phyloP scores from a whole-genome alignment of 768 basidiomycete genomes.

The Phylloporus scabripes region DNA sequence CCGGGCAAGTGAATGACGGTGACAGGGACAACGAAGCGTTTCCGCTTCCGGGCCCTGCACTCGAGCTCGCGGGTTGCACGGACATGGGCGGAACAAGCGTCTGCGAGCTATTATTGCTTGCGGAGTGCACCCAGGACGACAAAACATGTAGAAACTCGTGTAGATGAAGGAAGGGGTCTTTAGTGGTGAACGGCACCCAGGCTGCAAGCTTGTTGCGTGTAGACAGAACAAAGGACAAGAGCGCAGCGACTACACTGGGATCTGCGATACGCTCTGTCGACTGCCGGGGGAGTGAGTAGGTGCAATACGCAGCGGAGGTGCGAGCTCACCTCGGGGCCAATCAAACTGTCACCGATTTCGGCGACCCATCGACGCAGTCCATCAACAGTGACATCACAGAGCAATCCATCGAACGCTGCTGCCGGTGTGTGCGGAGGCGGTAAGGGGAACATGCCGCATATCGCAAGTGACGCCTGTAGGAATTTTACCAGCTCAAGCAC shows the following conservation, averaged over 20 bases:
- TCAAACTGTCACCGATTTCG: constrained; percentile 56
- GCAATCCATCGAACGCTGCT: constrained; percentile 51
- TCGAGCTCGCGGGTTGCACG: constrained; percentile 12
- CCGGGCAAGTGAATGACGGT: constrained; percentile 2
- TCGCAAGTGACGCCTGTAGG: constrained; percentile 61
- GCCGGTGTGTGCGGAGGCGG: constrained; percentile 8
- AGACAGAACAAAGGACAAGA: constrained; percentile 63
- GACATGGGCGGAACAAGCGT: constrained; percentile 28
- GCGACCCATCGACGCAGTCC: constrained; percentile 65
- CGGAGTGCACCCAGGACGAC: constrained; percentile 22
- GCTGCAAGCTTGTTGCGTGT: constrained; percentile 66
- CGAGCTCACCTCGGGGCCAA: constrained; percentile 52
- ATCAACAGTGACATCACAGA: constrained; percentile 73
- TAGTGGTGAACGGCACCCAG: constrained; percentile 47
- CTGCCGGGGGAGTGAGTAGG: constrained; percentile 29
- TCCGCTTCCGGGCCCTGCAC: constrained; percentile 7
- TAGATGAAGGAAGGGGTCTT: constrained; percentile 77
- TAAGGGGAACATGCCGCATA: constrained; percentile 62
- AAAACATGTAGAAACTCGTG: constrained; percentile 50
- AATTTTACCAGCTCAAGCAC: constrained; percentile 75
- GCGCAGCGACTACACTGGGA: constrained; percentile 62
- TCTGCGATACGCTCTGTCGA: constrained; percentile 70
- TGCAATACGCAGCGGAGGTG: not conserved
- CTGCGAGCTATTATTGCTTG: constrained; percentile 13
- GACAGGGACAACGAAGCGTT: constrained; percentile 16